Base-by-base conservation (phyloP, 768 basidiomycete genomes). In the Pisolithus tinctorius region DNA sequence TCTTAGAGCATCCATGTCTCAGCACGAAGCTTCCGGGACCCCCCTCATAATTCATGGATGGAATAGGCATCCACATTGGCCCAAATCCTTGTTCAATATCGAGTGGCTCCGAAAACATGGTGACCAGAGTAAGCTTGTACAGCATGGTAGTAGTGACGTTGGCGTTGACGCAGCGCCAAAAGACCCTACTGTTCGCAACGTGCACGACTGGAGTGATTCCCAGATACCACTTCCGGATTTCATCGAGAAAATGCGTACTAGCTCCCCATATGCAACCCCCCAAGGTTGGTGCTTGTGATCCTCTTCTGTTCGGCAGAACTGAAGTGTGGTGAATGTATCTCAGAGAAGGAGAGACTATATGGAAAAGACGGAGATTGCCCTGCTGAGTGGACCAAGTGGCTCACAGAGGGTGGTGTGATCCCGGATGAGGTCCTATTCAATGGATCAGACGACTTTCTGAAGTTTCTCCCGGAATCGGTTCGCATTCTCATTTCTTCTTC, bases 341-440 rank as follows among this genome's bases (percentile, higher is more conserved):
- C 9, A 87, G 84, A 86, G 57, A 58, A 62, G 9, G 77, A 81
- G 59, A 71, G 86, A 27, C 70, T 82, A 8, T 92, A 93, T 58
- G 88, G 86, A 20, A 92, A 92, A 60, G 90, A 93, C 59, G 75
- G 77, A 1, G 71, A 77, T 10, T 91, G 88, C 63, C 90, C 90
- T 0, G 29, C 59, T 38, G 60, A 66, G 58, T 93, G 88, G 87
- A 71, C 72, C 20, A 50, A 78, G 4, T 89, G 86, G 82, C 67
- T 93, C 14, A 59, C 72, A 6, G 58, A 63, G 0, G 61, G 61
- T 2, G 61, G 63, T 25, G 69, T 78, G 29, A 68, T 93, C 36
- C 88, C 89, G 0, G 36, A 69, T 2, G 54, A 59, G 6, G 60
- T 89, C 11, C 59, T 82, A 36, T 81, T 82, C n/a, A 58, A 79